These are phyloP conservation scores for Basipetospora chlamydospora DNA, from an alignment of 2,329 filamentous ascomycete species.

Conservation along the genomic window DNA sequence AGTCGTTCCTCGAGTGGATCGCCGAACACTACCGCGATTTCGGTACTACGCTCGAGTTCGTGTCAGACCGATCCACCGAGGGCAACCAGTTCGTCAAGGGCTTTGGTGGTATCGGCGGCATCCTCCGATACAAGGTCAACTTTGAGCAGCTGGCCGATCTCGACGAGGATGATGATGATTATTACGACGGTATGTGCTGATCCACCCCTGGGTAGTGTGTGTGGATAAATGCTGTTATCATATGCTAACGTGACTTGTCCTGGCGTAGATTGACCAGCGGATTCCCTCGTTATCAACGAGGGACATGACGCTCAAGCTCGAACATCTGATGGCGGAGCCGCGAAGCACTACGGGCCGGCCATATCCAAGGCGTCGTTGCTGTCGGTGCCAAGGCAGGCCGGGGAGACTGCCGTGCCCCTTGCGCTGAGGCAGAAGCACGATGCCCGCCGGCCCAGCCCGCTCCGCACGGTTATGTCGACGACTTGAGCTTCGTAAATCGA, in stretches of 20 bases:
- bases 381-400: slow-evolving; percentile 14
- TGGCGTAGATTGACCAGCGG: slow-evolving; percentile 66
- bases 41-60: slow-evolving; percentile 88
- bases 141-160: slow-evolving; percentile 95
- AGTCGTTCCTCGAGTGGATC: slow-evolving; percentile 98
- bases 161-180: slow-evolving; percentile 85
- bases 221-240: neutral
- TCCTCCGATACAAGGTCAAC: slow-evolving; percentile 99
- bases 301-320: slow-evolving; percentile 52
- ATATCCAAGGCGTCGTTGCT: slow-evolving; percentile 24
- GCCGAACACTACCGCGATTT: slow-evolving; percentile 98
- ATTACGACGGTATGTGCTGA: slow-evolving; percentile 52
- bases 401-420: slow-evolving; percentile 6
- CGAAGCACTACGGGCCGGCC: slow-evolving; percentile 19
- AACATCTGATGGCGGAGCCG: slow-evolving; percentile 21
- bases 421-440: slow-evolving; percentile 28
- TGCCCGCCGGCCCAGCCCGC: slow-evolving; percentile 49
- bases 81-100: slow-evolving; percentile 99
- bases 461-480: slow-evolving; percentile 53
- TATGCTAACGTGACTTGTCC: too few relatives aligned
- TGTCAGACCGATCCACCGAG: slow-evolving; percentile 92
- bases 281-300: slow-evolving; percentile 79
- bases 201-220: slow-evolving; percentile 31
- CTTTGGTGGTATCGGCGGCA: slow-evolving; percentile 93
- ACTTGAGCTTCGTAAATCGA: slow-evolving; percentile 29